These are phyloP conservation scores for Gaertneriomyces semiglobifer DNA, from an alignment of 192 early-diverging fungal genomes.

Conservation along the genomic window DNA sequence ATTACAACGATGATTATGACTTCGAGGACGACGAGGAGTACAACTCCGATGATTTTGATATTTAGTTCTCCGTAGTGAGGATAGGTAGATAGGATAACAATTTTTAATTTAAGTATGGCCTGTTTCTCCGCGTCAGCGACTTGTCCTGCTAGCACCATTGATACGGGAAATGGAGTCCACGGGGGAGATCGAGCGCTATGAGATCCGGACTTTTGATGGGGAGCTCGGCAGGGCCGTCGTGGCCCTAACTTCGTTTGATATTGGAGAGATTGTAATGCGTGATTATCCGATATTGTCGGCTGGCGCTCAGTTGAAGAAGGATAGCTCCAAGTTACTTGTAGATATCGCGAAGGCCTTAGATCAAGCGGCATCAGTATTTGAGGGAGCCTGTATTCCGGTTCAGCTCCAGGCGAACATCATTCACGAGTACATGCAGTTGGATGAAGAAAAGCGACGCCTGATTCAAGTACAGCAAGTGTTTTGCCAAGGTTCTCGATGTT, in stretches of 20 bases:
- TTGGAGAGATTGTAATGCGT: constrained; percentile 1
- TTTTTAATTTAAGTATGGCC: too few species aligned
- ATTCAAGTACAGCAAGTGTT: constrained; percentile 1
- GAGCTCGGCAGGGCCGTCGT: neutral
- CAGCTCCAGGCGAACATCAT: neutral
- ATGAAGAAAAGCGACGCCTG: neutral
- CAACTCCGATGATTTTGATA: too few species aligned
- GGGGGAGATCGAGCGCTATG: neutral
- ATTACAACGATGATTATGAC: too few species aligned
- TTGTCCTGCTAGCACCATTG: too few species aligned
- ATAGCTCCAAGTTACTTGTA: too few species aligned
- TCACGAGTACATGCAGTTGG: neutral
- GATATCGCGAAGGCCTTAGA: too few species aligned
- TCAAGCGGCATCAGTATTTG: too few species aligned
- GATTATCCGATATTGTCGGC: neutral
- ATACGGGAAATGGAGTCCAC: too few species aligned
- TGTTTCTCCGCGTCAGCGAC: too few species aligned
- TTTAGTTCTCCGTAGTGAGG: too few species aligned
- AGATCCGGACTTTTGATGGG: neutral
- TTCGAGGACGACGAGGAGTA: too few species aligned
- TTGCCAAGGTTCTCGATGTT: neutral
- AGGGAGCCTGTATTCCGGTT: neutral
- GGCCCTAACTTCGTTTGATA: neutral
- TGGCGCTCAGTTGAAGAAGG: neutral
- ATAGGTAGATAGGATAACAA: too few species aligned